These are phyloP conservation scores for Spinellus fusiger DNA, from an alignment of 192 early-diverging fungal genomes.

Conservation along the genomic window DNA sequence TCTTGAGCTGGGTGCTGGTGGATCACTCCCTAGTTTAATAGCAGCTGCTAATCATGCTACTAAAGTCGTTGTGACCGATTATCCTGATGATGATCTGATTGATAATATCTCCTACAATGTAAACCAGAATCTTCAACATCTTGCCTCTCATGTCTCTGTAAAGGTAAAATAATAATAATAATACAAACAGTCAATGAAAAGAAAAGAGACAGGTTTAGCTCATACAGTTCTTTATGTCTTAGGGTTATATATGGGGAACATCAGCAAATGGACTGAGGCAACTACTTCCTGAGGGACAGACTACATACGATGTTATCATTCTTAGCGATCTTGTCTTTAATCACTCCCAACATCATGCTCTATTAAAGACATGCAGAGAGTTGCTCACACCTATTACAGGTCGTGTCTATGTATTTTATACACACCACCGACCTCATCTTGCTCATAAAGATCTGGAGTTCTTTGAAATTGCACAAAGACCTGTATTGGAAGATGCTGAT, in stretches of 20 bases:
- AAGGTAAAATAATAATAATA: conserved; percentile 3
- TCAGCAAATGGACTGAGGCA: conserved; percentile 35
- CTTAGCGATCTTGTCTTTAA: conserved; percentile 85
- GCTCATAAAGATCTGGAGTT: conserved; percentile 76
- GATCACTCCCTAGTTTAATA: conserved; percentile 73
- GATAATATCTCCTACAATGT: conserved; percentile 72
- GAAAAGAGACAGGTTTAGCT: not conserved
- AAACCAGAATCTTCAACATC: conserved; percentile 37
- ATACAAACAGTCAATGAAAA: not conserved
- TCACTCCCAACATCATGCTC: conserved; percentile 75
- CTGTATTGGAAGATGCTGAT: conserved; percentile 21
- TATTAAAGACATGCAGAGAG: conserved; percentile 64
- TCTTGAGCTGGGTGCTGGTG: conserved; percentile 82
- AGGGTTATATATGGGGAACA: conserved; percentile 71
- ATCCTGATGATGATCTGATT: conserved; percentile 71
- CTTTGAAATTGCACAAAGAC: conserved; percentile 61
- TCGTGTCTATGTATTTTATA: conserved; percentile 71
- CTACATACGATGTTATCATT: conserved; percentile 74
- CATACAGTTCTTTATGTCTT: conserved; percentile 19
- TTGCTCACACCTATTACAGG: conserved; percentile 54
- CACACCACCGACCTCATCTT: conserved; percentile 79
- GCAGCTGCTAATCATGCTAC: conserved; percentile 65
- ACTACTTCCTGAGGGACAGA: conserved; percentile 17
- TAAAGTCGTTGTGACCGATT: conserved; percentile 68
- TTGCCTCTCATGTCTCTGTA: conserved; percentile 9